These are phyloP conservation scores for Smittium mucronatum DNA, from an alignment of 371 early-diverging fungal species.

Conservation along the genomic window DNA sequence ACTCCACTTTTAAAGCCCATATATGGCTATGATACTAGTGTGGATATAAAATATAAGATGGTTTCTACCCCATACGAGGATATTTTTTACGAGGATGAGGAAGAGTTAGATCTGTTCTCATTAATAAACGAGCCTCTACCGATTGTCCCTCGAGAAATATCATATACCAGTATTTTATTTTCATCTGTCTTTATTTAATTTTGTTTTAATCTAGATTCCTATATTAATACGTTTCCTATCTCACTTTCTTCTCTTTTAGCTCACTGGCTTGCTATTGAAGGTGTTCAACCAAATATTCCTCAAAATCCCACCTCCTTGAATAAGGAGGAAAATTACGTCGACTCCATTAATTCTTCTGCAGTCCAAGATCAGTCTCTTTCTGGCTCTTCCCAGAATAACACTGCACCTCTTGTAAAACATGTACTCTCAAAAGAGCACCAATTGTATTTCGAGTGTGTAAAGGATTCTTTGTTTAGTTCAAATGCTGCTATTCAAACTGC, in stretches of 20 bases:
- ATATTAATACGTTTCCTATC: not conserved
- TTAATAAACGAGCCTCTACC: slow-evolving; percentile 85
- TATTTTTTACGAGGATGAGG: slow-evolving; percentile 92
- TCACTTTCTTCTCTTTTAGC: no score
- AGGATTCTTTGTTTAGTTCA: slow-evolving; percentile 65
- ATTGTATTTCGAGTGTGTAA: slow-evolving; percentile 94
- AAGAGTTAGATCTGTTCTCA: slow-evolving; percentile 91
- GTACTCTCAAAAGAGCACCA: slow-evolving; percentile 91
- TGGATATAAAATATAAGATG: slow-evolving; percentile 58
- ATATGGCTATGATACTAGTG: slow-evolving; percentile 83
- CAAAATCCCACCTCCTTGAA: slow-evolving; percentile 85
- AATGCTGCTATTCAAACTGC: slow-evolving; percentile 53
- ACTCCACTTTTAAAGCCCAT: slow-evolving; percentile 49
- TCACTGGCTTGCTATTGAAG: slow-evolving; percentile 87
- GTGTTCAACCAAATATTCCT: slow-evolving; percentile 97
- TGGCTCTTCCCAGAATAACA: slow-evolving; percentile 37
- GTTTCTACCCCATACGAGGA: slow-evolving; percentile 47
- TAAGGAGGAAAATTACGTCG: slow-evolving; percentile 13
- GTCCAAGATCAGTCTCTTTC: no score
- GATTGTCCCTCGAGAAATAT: slow-evolving; percentile 78
- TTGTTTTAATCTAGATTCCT: not conserved
- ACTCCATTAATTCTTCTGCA: not conserved
- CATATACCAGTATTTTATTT: slow-evolving; percentile 40
- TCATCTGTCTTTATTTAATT: no score
- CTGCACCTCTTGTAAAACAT: slow-evolving; percentile 78